Evolutionary conservation across 2,329 filamentous ascomycete species (phyloP).

Genomic region (Ustulina deusta): DNA sequence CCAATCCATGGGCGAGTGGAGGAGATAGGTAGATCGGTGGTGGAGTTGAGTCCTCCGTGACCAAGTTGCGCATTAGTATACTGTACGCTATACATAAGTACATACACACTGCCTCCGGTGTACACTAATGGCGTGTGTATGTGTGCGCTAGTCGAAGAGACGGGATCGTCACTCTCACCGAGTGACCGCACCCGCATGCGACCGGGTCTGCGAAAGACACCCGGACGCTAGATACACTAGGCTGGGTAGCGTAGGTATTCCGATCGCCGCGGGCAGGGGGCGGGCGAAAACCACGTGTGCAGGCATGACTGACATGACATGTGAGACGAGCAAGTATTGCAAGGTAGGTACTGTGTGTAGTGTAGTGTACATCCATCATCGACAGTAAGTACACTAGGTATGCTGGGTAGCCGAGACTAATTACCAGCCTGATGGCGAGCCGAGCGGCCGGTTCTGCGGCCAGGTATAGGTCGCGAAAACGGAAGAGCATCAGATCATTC

Average conservation of each 20-base stretch:
- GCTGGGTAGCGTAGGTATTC: constrained; percentile 5
- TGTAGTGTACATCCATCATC: background rate
- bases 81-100: background rate
- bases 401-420: background rate
- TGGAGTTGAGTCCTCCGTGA: constrained; percentile 14
- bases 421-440: constrained; percentile 18
- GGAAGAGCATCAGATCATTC: constrained; percentile 30
- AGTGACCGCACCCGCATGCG: constrained; percentile 20
- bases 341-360: too few species aligned
- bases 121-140: too few species aligned
- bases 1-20: constrained; percentile 9
- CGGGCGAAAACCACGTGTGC: constrained; percentile 28
- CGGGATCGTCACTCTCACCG: constrained; percentile 5
- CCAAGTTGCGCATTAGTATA: background rate
- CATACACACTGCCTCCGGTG: too few species aligned
- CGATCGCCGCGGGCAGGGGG: constrained; percentile 22
- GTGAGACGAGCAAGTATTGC: background rate
- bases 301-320: background rate
- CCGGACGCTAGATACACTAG: background rate
- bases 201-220: constrained; percentile 20
- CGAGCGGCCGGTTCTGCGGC: constrained; percentile 32
- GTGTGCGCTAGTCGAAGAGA: background rate
- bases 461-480: constrained; percentile 19
- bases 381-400: constrained; percentile 2
- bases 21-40: too few species aligned